Evolutionary conservation across 352 stramenopile genomes (phyloP).

Genomic region (Thraustochytrium sp.): DNA sequence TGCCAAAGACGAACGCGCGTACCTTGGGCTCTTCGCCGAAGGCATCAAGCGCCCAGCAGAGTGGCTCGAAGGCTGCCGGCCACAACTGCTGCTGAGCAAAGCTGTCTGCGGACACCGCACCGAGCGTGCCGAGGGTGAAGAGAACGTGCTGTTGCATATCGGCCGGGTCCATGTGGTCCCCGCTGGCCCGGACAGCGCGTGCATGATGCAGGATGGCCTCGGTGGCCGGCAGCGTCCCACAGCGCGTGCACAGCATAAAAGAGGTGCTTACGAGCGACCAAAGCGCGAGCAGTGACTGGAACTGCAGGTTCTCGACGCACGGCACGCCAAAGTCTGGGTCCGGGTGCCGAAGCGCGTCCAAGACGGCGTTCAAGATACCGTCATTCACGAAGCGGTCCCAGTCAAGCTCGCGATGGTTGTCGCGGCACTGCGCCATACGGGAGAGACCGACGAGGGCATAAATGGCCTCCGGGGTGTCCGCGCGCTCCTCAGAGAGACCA

Average conservation of each 20-base stretch:
- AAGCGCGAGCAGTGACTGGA: background rate
- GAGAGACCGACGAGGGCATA: background rate
- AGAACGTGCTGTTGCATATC: background rate
- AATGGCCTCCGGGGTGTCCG: background rate
- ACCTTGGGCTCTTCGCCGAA: background rate
- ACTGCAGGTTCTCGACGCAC: background rate
- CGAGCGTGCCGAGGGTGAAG: background rate
- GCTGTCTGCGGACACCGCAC: background rate
- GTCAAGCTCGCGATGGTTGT: background rate
- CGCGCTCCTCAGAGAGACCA: background rate
- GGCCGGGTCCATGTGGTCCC: background rate
- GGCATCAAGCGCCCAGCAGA: background rate
- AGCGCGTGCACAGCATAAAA: background rate
- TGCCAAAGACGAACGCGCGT: background rate
- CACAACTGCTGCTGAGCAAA: background rate
- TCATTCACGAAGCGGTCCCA: background rate
- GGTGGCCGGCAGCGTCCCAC: background rate
- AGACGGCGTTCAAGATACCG: background rate
- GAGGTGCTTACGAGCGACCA: background rate
- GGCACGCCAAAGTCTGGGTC: background rate
- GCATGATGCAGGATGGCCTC: background rate
- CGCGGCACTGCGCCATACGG: background rate
- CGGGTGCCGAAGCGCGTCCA: background rate
- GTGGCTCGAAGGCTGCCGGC: background rate
- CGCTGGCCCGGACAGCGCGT: background rate